phyloP scores from a whole-genome alignment of 495 filamentous ascomycete genomes.

The Hapsidospora chrysogenum region DNA sequence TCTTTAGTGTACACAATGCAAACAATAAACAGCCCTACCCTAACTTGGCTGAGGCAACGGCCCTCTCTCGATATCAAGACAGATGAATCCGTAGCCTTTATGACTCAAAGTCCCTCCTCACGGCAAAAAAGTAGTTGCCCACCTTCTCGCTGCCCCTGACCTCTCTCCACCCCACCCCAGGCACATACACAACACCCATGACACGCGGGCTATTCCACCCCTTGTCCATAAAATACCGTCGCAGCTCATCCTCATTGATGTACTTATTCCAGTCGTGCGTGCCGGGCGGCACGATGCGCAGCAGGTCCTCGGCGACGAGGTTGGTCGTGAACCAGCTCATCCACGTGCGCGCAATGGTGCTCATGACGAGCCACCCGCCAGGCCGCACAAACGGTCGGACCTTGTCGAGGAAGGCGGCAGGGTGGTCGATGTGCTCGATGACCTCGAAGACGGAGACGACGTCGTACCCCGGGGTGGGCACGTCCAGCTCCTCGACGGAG shows the following conservation, averaged over 20 bases:
- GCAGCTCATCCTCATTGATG: constrained; percentile 70
- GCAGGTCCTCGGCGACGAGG: constrained; percentile 74
- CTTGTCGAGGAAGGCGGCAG: constrained; percentile 48
- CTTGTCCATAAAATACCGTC: constrained; percentile 33
- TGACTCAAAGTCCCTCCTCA: constrained; percentile 35
- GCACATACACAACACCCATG: constrained; percentile 85
- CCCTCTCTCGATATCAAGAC: too few relatives aligned
- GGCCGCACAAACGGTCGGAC: constrained; percentile 63
- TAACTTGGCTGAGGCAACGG: too few relatives aligned
- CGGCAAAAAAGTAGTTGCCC: constrained; percentile 94
- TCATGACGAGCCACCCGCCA: constrained; percentile 81
- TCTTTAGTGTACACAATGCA: too few relatives aligned
- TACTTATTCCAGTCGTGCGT: constrained; percentile 97
- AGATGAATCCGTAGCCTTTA: too few relatives aligned
- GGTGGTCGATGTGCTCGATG: constrained; percentile 71
- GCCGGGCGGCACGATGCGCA: constrained; percentile 74
- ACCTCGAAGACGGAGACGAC: constrained; percentile 85
- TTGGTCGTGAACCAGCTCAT: constrained; percentile 84
- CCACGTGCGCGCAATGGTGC: constrained; percentile 79
- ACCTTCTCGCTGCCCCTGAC: constrained; percentile 65
- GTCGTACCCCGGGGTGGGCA: constrained; percentile 39
- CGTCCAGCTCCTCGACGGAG: constrained; percentile 49
- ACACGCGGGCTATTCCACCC: constrained; percentile 37
- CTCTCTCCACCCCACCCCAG: constrained; percentile 81
- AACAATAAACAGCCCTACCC: too few relatives aligned